These are phyloP conservation scores for Corylus avellana DNA, from an alignment of 306 rosid species.

Conservation along the genomic window DNA sequence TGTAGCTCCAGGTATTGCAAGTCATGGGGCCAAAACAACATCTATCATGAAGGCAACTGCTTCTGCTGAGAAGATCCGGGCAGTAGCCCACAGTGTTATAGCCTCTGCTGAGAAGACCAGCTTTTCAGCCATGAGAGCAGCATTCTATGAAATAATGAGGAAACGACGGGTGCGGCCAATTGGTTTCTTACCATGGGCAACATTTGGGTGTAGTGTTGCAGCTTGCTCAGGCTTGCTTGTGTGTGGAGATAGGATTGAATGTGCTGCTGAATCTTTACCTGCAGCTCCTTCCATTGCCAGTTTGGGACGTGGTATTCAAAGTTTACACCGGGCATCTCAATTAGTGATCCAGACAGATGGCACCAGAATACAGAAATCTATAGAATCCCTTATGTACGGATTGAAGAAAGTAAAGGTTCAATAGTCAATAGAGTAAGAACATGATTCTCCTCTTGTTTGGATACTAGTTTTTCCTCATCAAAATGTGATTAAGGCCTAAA, in stretches of 20 bases:
- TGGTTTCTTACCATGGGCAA: slow-evolving; percentile 71
- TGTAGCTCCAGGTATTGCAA: slow-evolving; percentile 54
- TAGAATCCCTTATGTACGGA: slow-evolving; percentile 56
- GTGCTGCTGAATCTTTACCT: slow-evolving; percentile 58
- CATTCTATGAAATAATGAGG: slow-evolving; percentile 86
- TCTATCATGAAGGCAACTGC: slow-evolving; percentile 56
- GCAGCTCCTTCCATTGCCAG: slow-evolving; percentile 75
- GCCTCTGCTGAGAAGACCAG: slow-evolving; percentile 79
- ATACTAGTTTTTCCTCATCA: slow-evolving; percentile 24
- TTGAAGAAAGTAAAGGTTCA: slow-evolving; percentile 52
- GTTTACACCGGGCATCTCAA: slow-evolving; percentile 54
- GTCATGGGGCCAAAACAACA: slow-evolving; percentile 64
- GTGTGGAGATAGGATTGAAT: slow-evolving; percentile 80
- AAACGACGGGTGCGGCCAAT: slow-evolving; percentile 50
- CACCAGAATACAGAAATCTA: slow-evolving; percentile 54
- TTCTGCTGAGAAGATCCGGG: slow-evolving; percentile 81
- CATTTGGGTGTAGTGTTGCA: slow-evolving; percentile 68
- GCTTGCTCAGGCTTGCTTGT: slow-evolving; percentile 65
- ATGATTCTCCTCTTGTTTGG: slow-evolving; percentile 19
- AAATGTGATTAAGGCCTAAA: slow-evolving; percentile 19
- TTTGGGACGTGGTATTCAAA: slow-evolving; percentile 75
- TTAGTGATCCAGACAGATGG: slow-evolving; percentile 50
- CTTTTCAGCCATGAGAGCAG: slow-evolving; percentile 71
- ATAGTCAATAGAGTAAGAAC: slow-evolving; percentile 39
- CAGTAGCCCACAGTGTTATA: slow-evolving; percentile 61